A percentile compares a stretch with the other conserved stretches of the same genome.
Evolutionary conservation across 192 early-diverging fungal genomes (phyloP).

Genomic region (Gamsiella multidivaricata): DNA sequence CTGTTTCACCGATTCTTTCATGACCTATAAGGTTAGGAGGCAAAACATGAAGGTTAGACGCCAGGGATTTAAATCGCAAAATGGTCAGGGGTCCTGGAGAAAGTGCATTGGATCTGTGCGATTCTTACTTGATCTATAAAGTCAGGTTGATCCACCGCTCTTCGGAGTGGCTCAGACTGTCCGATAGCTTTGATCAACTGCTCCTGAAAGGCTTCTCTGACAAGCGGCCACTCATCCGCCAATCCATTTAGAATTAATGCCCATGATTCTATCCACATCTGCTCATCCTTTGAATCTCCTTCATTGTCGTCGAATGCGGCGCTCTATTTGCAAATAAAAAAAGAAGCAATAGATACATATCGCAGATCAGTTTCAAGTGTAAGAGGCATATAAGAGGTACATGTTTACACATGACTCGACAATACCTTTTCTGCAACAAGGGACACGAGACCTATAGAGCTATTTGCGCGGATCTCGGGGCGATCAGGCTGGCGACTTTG

Average conservation of each 20-base stretch:
- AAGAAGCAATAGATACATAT: no score
- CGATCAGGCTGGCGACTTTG: conserved; percentile 21
- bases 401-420: no score
- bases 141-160: neutral
- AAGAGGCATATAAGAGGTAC: no score
- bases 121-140: conserved; percentile 22
- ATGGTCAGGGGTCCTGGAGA: no score
- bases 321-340: neutral
- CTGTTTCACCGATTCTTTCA: neutral
- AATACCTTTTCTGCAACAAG: conserved; percentile 14
- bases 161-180: neutral
- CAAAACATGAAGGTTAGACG: no score
- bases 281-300: neutral
- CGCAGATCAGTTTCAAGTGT: no score
- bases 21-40: conserved; percentile 11
- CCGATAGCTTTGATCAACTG: conserved; percentile 2
- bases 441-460: conserved; percentile 28
- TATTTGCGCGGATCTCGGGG: conserved; percentile 36
- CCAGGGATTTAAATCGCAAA: no score
- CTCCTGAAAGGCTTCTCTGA: conserved; percentile 34
- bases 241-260: conserved; percentile 10
- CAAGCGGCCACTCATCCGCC: conserved; percentile 33
- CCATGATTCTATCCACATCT: conserved; percentile 15
- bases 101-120: no score
- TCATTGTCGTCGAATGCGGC: neutral